These are phyloP conservation scores for Paramyrothecium roridum DNA, from an alignment of 2,329 filamentous ascomycete species.

Conservation along the genomic window DNA sequence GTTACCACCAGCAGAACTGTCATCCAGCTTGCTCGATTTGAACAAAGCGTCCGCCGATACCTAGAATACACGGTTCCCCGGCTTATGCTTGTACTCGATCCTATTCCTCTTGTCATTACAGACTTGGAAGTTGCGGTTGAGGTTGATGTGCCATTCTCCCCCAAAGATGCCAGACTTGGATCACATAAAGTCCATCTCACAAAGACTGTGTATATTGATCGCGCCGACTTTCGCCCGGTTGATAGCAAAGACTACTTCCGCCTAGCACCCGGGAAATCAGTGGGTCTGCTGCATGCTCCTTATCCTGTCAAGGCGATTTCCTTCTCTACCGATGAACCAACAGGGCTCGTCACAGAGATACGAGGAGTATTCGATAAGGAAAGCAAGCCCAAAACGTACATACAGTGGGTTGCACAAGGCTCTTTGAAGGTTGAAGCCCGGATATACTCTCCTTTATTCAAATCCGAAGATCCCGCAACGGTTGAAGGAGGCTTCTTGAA, in stretches of 20 bases:
- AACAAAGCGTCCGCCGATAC: conserved; percentile 80
- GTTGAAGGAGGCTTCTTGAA: conserved; percentile 77
- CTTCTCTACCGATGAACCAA: conserved; percentile 63
- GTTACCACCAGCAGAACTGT: conserved; percentile 79
- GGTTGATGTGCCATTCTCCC: conserved; percentile 74
- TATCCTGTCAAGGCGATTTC: conserved; percentile 68
- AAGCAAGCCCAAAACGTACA: conserved; percentile 75
- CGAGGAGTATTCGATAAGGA: conserved; percentile 65
- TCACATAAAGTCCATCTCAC: conserved; percentile 63
- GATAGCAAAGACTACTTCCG: conserved; percentile 78
- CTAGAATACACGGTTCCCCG: conserved; percentile 85
- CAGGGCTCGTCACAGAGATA: conserved; percentile 64
- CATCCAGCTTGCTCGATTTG: conserved; percentile 78
- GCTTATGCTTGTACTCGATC: conserved; percentile 85
- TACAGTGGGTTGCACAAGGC: conserved; percentile 81
- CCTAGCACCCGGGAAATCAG: conserved; percentile 71
- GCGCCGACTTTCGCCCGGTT: conserved; percentile 72
- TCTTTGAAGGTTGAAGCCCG: conserved; percentile 70
- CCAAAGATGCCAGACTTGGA: conserved; percentile 71
- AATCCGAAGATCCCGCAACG: conserved; percentile 75
- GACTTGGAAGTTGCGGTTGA: conserved; percentile 59
- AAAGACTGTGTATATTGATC: conserved; percentile 80
- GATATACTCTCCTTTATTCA: conserved; percentile 80
- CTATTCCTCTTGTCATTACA: conserved; percentile 77
- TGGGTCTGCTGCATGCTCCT: conserved; percentile 70